These are phyloP conservation scores for Dothistroma pini DNA, from an alignment of 2,329 filamentous ascomycete species.

Conservation along the genomic window DNA sequence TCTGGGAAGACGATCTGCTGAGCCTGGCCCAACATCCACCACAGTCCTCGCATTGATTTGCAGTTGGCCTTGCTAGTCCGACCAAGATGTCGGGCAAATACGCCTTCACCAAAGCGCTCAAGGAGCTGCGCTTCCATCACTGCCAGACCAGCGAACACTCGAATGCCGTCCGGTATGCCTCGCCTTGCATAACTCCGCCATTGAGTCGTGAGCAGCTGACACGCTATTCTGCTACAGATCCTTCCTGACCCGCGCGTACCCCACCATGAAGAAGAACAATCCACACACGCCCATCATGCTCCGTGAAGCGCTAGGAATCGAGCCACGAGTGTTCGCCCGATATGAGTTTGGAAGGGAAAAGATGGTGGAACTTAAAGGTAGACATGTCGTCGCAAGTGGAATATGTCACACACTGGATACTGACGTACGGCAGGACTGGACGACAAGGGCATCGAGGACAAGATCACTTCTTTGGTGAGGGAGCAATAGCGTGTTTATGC, in stretches of 20 bases:
- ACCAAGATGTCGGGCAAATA: conserved; percentile 83
- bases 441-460: conserved; percentile 67
- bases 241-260: conserved; percentile 88
- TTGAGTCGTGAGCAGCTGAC: conserved; percentile 3
- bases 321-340: conserved; percentile 85
- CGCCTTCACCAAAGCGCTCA: conserved; percentile 81
- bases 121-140: conserved; percentile 95
- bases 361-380: conserved; percentile 60
- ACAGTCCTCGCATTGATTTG: not conserved
- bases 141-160: conserved; percentile 93
- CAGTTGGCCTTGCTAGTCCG: not conserved
- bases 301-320: conserved; percentile 80
- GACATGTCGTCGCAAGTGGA: conserved; percentile 16
- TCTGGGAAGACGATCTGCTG: not conserved
- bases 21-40: not conserved
- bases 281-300: conserved; percentile 90
- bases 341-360: conserved; percentile 74
- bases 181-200: not conserved
- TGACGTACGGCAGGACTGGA: conserved; percentile 52
- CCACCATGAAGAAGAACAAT: conserved; percentile 99
- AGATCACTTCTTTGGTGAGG: conserved; percentile 62
- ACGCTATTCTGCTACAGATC: conserved; percentile 53
- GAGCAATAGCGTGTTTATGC: conserved; percentile 23
- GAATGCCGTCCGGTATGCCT: conserved; percentile 72
- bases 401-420: not conserved